Evolutionary conservation across 1,284 basidiomycete genomes (phyloP).

Genomic region (Puccinia novopanici): DNA sequence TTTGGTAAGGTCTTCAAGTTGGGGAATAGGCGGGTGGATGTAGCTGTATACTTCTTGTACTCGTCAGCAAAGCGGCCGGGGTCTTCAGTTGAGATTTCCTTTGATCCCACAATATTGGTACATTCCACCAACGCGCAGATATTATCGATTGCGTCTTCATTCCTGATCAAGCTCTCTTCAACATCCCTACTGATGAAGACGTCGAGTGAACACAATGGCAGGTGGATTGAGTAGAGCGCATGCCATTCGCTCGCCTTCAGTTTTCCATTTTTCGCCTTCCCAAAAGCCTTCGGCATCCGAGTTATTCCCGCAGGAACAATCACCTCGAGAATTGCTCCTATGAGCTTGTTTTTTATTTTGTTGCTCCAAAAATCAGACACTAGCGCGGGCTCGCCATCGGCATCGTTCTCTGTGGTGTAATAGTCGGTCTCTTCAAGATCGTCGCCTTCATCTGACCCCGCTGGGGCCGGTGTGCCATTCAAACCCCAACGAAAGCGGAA

Average conservation of each 20-base stretch:
- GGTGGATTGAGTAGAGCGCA: too few species aligned
- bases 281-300: background rate
- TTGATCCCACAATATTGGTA: too few species aligned
- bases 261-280: background rate
- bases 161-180: too few species aligned
- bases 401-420: background rate
- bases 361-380: background rate
- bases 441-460: background rate
- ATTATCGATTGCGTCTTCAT: too few species aligned
- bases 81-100: too few species aligned
- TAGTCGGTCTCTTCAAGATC: background rate
- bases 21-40: constrained; percentile 14
- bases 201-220: too few species aligned
- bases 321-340: constrained; percentile 7
- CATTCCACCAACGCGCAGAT: too few species aligned
- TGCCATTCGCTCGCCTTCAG: constrained; percentile 24
- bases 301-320: background rate
- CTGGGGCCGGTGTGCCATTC: background rate
- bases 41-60: constrained; percentile 42
- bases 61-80: too few species aligned
- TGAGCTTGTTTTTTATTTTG: background rate
- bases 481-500: constrained; percentile 20
- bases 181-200: too few species aligned
- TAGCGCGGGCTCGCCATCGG: background rate
- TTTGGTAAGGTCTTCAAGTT: constrained; percentile 45